Evolutionary conservation across 2,329 filamentous ascomycete species (phyloP).

Genomic region (Dryadomyces quercus-mongolicae): DNA sequence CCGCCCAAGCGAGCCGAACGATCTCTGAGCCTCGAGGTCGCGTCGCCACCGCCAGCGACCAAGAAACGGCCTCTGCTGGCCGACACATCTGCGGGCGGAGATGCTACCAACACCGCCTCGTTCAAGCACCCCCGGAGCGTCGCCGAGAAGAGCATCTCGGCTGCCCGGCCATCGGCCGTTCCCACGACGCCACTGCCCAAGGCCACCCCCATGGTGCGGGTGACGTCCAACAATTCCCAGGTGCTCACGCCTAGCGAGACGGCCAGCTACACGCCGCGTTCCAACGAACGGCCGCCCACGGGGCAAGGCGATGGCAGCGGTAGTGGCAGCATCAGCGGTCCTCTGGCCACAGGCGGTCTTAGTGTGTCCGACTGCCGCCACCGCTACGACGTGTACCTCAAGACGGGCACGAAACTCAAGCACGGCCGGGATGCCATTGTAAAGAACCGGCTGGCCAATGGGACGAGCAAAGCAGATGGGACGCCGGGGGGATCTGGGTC

Average conservation of each 20-base stretch:
- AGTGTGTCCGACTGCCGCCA: slow-evolving; percentile 21
- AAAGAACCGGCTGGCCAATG: slow-evolving; percentile 12
- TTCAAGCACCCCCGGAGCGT: slow-evolving; percentile 22
- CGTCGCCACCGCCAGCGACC: slow-evolving; percentile 23
- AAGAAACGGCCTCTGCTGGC: slow-evolving; percentile 36
- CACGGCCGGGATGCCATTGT: slow-evolving; percentile 38
- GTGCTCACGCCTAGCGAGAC: slow-evolving; percentile 37
- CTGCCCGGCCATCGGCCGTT: slow-evolving; percentile 16
- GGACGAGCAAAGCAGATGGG: not conserved
- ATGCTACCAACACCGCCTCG: slow-evolving; percentile 12
- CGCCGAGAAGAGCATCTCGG: slow-evolving; percentile 24
- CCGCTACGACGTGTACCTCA: slow-evolving; percentile 24
- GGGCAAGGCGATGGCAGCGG: slow-evolving; percentile 18
- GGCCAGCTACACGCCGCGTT: slow-evolving; percentile 27
- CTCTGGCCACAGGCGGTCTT: slow-evolving; percentile 5
- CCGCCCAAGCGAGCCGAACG: slow-evolving; percentile 26
- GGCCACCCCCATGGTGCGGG: slow-evolving; percentile 37
- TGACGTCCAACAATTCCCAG: slow-evolving; percentile 39
- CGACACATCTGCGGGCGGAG: slow-evolving; percentile 15
- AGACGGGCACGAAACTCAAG: slow-evolving; percentile 38
- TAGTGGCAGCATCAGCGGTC: too few species aligned
- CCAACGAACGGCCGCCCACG: slow-evolving; percentile 24
- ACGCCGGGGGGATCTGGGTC: slow-evolving; percentile 8
- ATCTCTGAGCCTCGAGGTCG: slow-evolving; percentile 29
- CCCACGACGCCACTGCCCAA: slow-evolving; percentile 39